Conservation (phyloP, 768 basidiomycete species). For the Leccinum longicurvipes region DNA sequence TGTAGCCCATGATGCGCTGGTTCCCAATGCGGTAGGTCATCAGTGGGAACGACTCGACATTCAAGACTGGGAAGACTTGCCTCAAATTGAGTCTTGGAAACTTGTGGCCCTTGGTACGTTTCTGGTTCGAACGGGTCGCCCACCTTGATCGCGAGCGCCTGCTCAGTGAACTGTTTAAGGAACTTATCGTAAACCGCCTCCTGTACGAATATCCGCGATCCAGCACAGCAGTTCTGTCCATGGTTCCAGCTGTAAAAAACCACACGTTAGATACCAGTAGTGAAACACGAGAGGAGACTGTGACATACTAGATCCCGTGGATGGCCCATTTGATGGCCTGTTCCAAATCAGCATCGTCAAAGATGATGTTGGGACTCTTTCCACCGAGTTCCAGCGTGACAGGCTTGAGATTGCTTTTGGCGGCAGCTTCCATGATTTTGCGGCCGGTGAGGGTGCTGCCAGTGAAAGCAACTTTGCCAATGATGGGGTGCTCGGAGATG, state of each 20-base stretch:
- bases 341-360: constrained; percentile 10
- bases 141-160: constrained; percentile 10
- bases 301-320: constrained; percentile 9
- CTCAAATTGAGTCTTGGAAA: constrained; percentile 9
- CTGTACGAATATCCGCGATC: constrained; percentile 11
- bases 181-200: constrained; percentile 7
- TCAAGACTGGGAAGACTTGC: background rate
- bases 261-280: background rate
- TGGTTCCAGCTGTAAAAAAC: constrained; percentile 2
- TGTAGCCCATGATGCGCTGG: constrained; percentile 13
- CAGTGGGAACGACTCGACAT: background rate
- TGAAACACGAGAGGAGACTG: background rate
- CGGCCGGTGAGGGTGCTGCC: constrained; percentile 11
- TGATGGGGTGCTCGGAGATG: constrained; percentile 6
- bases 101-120: constrained; percentile 11
- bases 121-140: constrained; percentile 4
- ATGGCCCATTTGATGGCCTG: constrained; percentile 12
- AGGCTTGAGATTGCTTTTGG: constrained; percentile 11
- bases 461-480: constrained; percentile 9
- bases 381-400: constrained; percentile 12
- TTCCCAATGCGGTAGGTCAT: background rate
- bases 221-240: constrained; percentile 9
- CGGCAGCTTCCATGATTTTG: constrained; percentile 12
- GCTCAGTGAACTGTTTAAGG: background rate
- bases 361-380: constrained; percentile 12